Base-by-base conservation (phyloP, 176 grass and related monocot species). In the Chrysopogon serrulatus region DNA sequence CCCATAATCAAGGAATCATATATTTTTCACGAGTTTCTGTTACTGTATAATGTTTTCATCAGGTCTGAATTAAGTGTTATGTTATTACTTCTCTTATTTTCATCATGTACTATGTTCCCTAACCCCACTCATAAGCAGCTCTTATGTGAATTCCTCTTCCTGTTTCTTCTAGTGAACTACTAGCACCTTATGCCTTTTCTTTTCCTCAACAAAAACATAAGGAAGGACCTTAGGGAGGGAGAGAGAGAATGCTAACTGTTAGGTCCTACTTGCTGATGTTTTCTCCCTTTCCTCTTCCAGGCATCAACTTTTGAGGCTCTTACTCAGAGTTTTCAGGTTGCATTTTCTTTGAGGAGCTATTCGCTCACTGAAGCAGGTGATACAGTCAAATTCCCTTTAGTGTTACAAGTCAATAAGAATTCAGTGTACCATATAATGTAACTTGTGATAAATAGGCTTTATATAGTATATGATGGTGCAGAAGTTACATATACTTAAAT, bases 271-370 rank as follows among this genome's bases (percentile, higher is more conserved):
- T 81, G 40, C 71, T 88, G 15, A 88, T 88, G 41, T 60, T 82
- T 40, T 85, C 43, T 45, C 13, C 28, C 78, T 92, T 87, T 71
- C 43, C 77, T 81, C 30, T 89, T 94, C 70, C 93, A 99, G 96
- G 89, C 91, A 77, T 90, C 91, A 84, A 84, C 91, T 87, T 86
- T 90, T 89, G 96, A 96, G 84, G 87, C 89, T 81, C 87, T 99
- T 77, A 90, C 89, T 79, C 91, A 87, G 85, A 92, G 93, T 87
- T 99, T 99, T 90, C 93, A 94, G 85, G 91, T 96, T 91, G 93
- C 93, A 78, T 99, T 99, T 86, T 77, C 87, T 61, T 85, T 99
- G 71, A 94, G 93, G 87, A 78, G 80, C 76, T 76, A 92, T 89
- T 73, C 96, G 17, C 96, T 99, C 73, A 84, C 79, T 71, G 82